Evolutionary conservation across 2,329 filamentous ascomycete species (phyloP).

Genomic region (Penicillium sp.): DNA sequence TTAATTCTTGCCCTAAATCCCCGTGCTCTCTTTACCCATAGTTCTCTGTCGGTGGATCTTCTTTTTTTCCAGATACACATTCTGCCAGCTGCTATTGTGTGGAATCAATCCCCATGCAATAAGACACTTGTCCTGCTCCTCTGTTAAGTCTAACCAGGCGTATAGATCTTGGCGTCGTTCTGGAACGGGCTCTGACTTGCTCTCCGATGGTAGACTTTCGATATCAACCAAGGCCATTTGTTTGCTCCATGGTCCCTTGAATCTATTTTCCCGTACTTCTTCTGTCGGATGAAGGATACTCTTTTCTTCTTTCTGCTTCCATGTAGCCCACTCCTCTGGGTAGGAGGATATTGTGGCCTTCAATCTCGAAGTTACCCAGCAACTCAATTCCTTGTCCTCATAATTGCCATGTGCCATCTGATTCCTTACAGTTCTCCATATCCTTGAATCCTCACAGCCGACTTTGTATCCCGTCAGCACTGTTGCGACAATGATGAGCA

Average conservation of each 20-base stretch:
- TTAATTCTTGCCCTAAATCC: not conserved
- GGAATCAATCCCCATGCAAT: constrained; percentile 17
- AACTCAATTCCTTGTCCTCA: not conserved
- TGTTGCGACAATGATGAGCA: constrained; percentile 11
- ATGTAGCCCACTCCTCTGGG: constrained; percentile 8
- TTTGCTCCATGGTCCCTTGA: not conserved
- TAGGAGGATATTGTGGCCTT: constrained; percentile 12
- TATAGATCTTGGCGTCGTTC: constrained; percentile 15
- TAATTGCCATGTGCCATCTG: not conserved
- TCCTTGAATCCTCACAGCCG: constrained; percentile 11
- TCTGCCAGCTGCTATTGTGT: constrained; percentile 13
- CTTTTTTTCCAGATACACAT: constrained; percentile 14
- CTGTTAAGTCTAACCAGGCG: constrained; percentile 15
- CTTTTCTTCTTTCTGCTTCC: not conserved
- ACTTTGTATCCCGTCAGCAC: constrained; percentile 11
- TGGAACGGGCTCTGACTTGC: not conserved
- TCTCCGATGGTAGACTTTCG: not conserved
- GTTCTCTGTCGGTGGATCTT: constrained; percentile 1
- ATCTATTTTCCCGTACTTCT: not conserved
- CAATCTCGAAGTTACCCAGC: constrained; percentile 9
- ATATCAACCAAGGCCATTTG: not conserved
- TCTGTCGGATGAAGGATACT: not conserved
- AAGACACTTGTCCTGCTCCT: constrained; percentile 14
- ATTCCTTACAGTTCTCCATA: not conserved
- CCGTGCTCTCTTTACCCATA: too few species aligned